Conservation (phyloP, 148 eudicot genomes). For the Arctostaphylos glauca region DNA sequence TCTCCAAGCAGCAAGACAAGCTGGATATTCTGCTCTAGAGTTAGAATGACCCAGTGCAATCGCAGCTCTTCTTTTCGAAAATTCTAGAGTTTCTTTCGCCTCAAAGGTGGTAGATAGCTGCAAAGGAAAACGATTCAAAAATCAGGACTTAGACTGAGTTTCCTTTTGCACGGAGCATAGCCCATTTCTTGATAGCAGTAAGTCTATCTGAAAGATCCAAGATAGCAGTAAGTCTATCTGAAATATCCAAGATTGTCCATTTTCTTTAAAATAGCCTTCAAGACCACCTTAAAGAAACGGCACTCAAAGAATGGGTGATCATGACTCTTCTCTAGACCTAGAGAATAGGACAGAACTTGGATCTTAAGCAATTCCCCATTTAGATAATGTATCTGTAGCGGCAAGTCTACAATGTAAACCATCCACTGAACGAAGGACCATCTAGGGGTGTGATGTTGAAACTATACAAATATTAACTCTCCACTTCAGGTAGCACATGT, state of each 20-base stretch:
- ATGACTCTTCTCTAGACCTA: background rate
- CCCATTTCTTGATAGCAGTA: background rate
- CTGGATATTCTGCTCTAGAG: background rate
- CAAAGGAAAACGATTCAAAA: background rate
- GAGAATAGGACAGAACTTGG: background rate
- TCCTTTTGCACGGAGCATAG: background rate
- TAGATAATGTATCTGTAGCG: background rate
- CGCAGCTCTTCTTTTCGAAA: background rate
- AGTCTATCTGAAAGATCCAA: background rate
- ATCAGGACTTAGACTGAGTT: background rate
- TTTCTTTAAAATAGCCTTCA: background rate
- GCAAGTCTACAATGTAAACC: background rate
- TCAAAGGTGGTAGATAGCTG: conserved; percentile 1
- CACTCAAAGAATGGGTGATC: background rate
- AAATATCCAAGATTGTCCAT: background rate
- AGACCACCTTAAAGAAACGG: background rate
- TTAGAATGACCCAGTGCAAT: background rate
- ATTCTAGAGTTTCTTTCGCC: background rate
- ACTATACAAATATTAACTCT: background rate
- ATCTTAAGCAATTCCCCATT: background rate
- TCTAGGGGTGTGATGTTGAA: background rate
- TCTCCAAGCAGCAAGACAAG: background rate
- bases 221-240: background rate
- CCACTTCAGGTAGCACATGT: background rate
- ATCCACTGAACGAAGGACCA: background rate